Percentiles rank a stretch among this genome's conserved stretches.
Conservation (phyloP, 169 alveolate genomes). For the Neospora caninum region DNA sequence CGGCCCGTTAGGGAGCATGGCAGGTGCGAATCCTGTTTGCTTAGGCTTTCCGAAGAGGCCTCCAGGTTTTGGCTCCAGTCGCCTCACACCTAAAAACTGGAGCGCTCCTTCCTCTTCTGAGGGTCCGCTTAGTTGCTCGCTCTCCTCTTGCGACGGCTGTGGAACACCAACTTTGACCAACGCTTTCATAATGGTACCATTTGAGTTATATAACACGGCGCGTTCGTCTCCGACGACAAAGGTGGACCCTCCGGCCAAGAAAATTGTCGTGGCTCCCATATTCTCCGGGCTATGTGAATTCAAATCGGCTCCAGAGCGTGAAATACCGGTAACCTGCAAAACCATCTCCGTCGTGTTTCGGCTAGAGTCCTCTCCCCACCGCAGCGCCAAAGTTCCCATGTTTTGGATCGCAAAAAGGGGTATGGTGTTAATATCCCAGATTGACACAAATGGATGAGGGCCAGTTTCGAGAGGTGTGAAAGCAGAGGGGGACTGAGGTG, state of each 20-base stretch:
- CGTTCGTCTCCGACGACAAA: not conserved
- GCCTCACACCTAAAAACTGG: not conserved
- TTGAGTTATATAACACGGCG: not conserved
- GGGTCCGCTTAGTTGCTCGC: not conserved
- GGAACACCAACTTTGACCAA: not conserved
- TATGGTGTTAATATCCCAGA: not conserved
- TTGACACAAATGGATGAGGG: constrained; percentile 22
- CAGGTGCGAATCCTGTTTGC: constrained; percentile 35
- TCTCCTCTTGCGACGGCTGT: not conserved
- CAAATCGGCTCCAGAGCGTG: not conserved
- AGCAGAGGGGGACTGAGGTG: not conserved
- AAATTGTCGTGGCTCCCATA: not conserved
- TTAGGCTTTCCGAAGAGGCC: constrained; percentile 20
- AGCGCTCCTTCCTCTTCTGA: not conserved
- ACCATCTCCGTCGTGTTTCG: not conserved
- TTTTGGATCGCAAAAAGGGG: not conserved
- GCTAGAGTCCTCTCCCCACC: not conserved
- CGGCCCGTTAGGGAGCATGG: constrained; percentile 26
- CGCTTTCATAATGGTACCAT: not conserved
- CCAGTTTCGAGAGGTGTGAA: not conserved
- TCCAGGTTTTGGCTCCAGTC: not conserved
- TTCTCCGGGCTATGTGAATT: not conserved
- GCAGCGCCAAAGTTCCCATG: constrained; percentile 8
- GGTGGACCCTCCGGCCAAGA: not conserved
- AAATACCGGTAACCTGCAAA: not conserved